Conservation (phyloP, 257 asterid genomes). For the Solanum tarapatanum region DNA sequence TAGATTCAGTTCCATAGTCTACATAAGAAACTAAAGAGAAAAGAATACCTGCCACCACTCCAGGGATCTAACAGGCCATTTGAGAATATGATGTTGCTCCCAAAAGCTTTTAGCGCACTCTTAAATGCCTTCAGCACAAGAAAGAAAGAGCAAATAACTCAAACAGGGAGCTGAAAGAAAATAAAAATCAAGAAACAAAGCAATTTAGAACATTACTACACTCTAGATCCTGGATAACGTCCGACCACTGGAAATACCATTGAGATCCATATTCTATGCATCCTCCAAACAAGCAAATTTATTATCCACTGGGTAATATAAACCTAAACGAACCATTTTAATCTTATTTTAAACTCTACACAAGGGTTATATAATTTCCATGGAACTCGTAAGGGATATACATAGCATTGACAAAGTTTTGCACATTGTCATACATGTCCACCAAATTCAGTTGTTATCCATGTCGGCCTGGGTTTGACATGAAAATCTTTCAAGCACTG, state of each 20-base stretch:
- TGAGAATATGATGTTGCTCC: slow-evolving; percentile 92
- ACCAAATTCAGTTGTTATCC: slow-evolving; percentile 89
- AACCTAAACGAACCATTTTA: not conserved
- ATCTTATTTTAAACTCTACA: not conserved
- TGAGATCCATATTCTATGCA: not conserved
- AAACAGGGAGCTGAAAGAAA: not conserved
- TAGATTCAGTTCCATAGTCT: not conserved
- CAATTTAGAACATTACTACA: not conserved
- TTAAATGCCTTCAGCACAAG: slow-evolving; percentile 41
- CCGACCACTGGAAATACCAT: not conserved
- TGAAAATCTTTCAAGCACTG: slow-evolving; percentile 46
- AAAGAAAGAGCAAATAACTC: slow-evolving; percentile 1
- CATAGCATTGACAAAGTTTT: not conserved
- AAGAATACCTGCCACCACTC: slow-evolving; percentile 87
- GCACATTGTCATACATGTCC: slow-evolving; percentile 42
- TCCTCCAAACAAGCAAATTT: not conserved
- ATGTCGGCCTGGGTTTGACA: slow-evolving; percentile 76
- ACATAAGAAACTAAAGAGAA: not conserved
- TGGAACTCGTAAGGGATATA: not conserved
- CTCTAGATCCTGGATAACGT: not conserved
- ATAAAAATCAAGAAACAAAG: not conserved
- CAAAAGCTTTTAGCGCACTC: slow-evolving; percentile 45
- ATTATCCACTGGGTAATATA: not conserved
- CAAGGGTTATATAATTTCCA: not conserved
- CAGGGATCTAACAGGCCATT: slow-evolving; percentile 92